These are phyloP conservation scores for Chrysanthemum lavandulifolium DNA, from an alignment of 129 eudicot species.

Conservation along the genomic window DNA sequence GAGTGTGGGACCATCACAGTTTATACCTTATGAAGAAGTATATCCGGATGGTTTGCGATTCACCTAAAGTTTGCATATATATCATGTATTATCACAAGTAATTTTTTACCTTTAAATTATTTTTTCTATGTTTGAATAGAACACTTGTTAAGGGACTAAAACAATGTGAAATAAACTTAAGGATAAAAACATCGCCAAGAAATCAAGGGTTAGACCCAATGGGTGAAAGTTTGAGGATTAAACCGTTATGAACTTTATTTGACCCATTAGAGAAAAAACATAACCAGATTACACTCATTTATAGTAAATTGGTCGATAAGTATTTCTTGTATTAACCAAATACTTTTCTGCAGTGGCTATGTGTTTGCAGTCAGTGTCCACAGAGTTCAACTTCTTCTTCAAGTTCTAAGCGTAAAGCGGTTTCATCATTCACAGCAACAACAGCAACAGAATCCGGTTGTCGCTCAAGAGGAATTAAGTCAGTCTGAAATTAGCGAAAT, in stretches of 20 bases:
- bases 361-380: constrained; percentile 99
- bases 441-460: constrained; percentile 64
- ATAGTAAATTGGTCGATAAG: background rate
- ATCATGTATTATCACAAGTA: too few relatives aligned
- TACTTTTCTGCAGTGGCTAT: constrained; percentile 65
- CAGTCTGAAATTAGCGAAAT: constrained; percentile 88
- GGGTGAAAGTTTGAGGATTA: too few relatives aligned
- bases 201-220: too few relatives aligned
- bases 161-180: too few relatives aligned
- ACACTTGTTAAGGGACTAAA: too few relatives aligned
- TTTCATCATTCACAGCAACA: constrained; percentile 89
- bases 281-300: background rate
- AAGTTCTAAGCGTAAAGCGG: constrained; percentile 90
- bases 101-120: too few relatives aligned
- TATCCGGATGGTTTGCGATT: too few relatives aligned
- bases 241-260: background rate
- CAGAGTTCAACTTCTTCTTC: constrained; percentile 97
- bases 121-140: too few relatives aligned
- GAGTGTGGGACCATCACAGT: too few relatives aligned
- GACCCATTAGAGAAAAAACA: background rate
- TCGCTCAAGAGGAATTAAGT: constrained; percentile 77
- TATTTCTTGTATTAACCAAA: constrained; percentile 16
- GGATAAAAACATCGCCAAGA: too few relatives aligned
- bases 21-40: too few relatives aligned
- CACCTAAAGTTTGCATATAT: too few relatives aligned